phyloP scores from a whole-genome alignment of 495 filamentous ascomycete genomes.

The Evansstolkia leycettana region DNA sequence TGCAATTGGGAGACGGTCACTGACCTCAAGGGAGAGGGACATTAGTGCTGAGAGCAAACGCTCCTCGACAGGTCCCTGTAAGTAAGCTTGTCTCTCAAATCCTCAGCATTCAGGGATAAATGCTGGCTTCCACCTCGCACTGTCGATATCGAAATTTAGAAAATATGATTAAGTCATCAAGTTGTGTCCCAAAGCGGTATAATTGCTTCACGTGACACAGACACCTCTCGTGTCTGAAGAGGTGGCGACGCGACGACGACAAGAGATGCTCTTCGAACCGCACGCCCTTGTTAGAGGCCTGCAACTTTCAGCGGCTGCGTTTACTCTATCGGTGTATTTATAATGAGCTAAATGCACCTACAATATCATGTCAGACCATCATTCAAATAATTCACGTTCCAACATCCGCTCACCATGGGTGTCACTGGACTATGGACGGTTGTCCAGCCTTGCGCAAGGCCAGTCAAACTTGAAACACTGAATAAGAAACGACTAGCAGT shows the following conservation, averaged over 20 bases:
- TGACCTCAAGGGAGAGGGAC: conserved; percentile 25
- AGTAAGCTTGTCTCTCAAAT: conserved; percentile 1
- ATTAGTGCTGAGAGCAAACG: conserved; percentile 11
- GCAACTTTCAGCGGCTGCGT: too few species aligned
- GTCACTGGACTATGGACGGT: conserved; percentile 96
- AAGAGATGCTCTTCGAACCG: not conserved
- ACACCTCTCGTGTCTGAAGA: conserved; percentile 7
- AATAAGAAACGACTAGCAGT: conserved; percentile 91
- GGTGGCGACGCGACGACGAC: conserved; percentile 5
- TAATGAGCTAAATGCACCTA: too few species aligned
- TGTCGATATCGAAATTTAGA: conserved; percentile 7
- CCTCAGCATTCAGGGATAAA: conserved; percentile 2
- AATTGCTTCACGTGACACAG: conserved; percentile 19
- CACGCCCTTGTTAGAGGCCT: not conserved
- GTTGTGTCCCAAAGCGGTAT: conserved; percentile 9
- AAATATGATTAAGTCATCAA: conserved; percentile 12
- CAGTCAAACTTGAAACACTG: conserved; percentile 86
- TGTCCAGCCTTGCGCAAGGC: conserved; percentile 72
- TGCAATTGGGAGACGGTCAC: conserved; percentile 3
- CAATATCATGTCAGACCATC: not conserved
- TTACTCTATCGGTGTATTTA: too few species aligned
- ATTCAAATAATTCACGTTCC: not conserved
- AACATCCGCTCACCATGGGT: conserved; percentile 57
- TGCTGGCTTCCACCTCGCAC: conserved; percentile 5
- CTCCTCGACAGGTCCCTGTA: conserved; percentile 9